phyloP scores from a whole-genome alignment of 805 yeast genomes.

The Ogataea pini region DNA sequence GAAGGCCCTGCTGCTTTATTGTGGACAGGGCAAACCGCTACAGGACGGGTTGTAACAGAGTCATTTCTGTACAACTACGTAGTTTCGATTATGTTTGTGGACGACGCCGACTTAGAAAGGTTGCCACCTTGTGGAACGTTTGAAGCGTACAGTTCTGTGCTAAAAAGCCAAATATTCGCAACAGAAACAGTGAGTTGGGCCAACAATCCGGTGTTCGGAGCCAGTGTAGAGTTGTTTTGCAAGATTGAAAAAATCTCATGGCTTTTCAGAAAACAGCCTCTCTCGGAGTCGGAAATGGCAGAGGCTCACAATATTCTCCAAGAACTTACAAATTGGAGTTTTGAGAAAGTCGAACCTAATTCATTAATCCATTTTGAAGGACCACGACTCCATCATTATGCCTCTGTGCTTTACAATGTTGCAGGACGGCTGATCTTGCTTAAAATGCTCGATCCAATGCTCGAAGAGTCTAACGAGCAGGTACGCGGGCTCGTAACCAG shows the following conservation, averaged over 20 bases:
- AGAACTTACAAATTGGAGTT: slow-evolving; percentile 4
- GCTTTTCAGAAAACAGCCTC: slow-evolving; percentile 9
- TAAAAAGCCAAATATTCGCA: slow-evolving; percentile 3
- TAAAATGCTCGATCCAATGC: slow-evolving; percentile 3
- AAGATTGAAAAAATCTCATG: slow-evolving; percentile 12
- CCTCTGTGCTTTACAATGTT: slow-evolving; percentile 8
- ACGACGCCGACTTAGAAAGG: slow-evolving; percentile 1
- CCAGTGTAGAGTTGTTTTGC: slow-evolving; percentile 9
- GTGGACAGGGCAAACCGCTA: slow-evolving; percentile 2
- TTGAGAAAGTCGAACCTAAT: background rate
- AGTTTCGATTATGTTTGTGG: slow-evolving; percentile 10
- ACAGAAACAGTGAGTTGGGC: slow-evolving; percentile 6
- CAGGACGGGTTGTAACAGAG: slow-evolving; percentile 10
- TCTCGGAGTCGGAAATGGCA: background rate
- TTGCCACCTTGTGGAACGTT: slow-evolving; percentile 10
- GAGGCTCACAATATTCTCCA: background rate
- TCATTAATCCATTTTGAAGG: slow-evolving; percentile 1
- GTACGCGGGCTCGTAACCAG: slow-evolving; percentile 5
- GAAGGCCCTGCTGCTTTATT: background rate
- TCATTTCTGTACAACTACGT: slow-evolving; percentile 14
- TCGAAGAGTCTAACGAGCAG: background rate
- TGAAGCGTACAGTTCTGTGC: background rate
- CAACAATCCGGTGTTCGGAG: slow-evolving; percentile 17
- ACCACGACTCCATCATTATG: slow-evolving; percentile 3
- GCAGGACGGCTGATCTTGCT: slow-evolving; percentile 5